phyloP scores from a whole-genome alignment of 176 grass and related monocot species.

The Tuctoria greenei region DNA sequence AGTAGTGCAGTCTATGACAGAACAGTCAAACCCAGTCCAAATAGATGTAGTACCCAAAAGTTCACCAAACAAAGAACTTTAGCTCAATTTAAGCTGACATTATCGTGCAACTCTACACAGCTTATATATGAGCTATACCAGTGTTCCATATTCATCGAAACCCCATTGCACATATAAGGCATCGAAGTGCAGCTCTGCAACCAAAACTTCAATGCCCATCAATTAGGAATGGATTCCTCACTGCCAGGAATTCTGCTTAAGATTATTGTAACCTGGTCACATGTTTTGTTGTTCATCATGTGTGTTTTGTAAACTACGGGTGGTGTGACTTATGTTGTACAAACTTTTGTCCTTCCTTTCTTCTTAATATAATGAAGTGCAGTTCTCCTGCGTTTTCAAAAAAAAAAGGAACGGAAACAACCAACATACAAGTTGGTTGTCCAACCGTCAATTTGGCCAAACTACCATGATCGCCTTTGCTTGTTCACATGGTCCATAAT shows the following conservation, averaged over 20 bases:
- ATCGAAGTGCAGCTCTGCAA: constrained; percentile 1
- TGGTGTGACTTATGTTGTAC: no score
- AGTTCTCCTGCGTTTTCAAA: no score
- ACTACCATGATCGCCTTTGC: background rate
- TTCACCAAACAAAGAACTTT: background rate
- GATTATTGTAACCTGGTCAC: no score
- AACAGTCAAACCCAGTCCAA: constrained; percentile 8
- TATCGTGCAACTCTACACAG: background rate
- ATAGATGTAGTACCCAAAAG: background rate
- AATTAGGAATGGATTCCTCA: constrained; percentile 14
- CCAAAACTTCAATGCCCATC: background rate
- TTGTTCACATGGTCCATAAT: background rate
- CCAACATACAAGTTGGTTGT: background rate
- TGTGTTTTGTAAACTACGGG: no score
- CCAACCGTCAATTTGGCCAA: background rate
- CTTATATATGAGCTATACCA: constrained; percentile 9
- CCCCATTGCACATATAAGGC: background rate
- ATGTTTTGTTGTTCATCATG: no score
- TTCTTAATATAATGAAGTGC: no score
- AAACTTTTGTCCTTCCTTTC: no score
- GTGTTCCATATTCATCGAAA: background rate
- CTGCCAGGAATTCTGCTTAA: no score
- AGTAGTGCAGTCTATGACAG: background rate
- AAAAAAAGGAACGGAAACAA: constrained; percentile 31
- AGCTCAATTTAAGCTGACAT: background rate